Evolutionary conservation across 306 rosid genomes (phyloP).

Genomic region (Macrotyloma uniflorum): DNA sequence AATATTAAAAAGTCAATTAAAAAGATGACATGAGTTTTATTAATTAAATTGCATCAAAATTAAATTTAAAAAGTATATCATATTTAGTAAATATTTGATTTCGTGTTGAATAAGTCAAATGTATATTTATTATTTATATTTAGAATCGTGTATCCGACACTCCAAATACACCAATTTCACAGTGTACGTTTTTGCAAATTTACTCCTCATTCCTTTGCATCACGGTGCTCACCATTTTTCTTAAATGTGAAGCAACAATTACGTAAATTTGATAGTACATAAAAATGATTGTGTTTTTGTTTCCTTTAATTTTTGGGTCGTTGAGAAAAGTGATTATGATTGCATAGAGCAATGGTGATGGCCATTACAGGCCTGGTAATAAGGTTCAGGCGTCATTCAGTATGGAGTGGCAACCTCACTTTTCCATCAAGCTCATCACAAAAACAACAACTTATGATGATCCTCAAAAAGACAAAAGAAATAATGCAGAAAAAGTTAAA

Average conservation of each 20-base stretch:
- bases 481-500: not conserved
- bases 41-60: too few species aligned
- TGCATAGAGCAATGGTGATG: not conserved
- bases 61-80: too few species aligned
- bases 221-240: not conserved
- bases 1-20: too few species aligned
- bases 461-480: not conserved
- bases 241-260: not conserved
- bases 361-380: not conserved
- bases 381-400: not conserved
- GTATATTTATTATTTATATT: too few species aligned
- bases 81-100: too few species aligned
- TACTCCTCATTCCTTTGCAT: too few species aligned
- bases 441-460: not conserved
- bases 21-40: too few species aligned
- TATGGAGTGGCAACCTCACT: not conserved
- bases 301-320: not conserved
- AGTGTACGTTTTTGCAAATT: too few species aligned
- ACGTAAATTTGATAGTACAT: not conserved
- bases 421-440: not conserved
- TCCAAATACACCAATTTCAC: too few species aligned
- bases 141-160: too few species aligned
- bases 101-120: too few species aligned
- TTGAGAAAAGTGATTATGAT: not conserved
- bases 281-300: not conserved